These are phyloP conservation scores for Chamaecyparis obtusa DNA, from an alignment of 75 land plant species.

Conservation along the genomic window DNA sequence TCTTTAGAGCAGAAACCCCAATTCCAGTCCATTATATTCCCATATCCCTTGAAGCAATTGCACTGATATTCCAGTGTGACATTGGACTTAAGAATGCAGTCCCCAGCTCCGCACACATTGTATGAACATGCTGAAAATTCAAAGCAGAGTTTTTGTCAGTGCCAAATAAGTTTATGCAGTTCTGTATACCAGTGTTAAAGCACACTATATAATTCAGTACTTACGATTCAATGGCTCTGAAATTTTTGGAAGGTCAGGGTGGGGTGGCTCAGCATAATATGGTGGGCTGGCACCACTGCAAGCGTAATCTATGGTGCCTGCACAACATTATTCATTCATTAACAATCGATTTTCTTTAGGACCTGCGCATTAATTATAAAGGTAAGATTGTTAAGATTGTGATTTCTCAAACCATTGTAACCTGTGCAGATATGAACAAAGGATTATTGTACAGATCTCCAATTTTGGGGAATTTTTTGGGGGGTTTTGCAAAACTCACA, in stretches of 20 bases:
- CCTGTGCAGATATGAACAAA: too few species aligned
- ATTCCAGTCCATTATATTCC: not conserved
- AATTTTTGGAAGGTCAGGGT: not conserved
- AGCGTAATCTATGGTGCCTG: slow-evolving; percentile 8
- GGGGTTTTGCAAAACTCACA: not conserved
- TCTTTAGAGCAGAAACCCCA: slow-evolving; percentile 1
- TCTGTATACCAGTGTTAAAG: too few species aligned
- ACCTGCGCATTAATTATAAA: too few species aligned
- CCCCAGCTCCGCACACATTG: not conserved
- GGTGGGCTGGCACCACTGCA: not conserved
- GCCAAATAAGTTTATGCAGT: not conserved
- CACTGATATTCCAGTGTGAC: not conserved
- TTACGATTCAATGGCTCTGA: not conserved
- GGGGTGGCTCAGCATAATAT: not conserved
- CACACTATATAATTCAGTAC: not conserved
- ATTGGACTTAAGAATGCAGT: not conserved
- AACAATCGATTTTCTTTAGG: too few species aligned
- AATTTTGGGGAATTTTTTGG: not conserved
- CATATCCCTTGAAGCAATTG: not conserved
- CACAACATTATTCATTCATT: not conserved
- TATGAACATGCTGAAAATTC: not conserved
- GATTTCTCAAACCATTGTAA: too few species aligned
- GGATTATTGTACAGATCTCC: not conserved
- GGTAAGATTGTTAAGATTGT: too few species aligned
- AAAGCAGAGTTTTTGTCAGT: not conserved